Percentiles rank a stretch among this genome's conserved stretches.
phyloP scores from a whole-genome alignment of 2,329 filamentous ascomycete species.

The Colletotrichum noveboracense region DNA sequence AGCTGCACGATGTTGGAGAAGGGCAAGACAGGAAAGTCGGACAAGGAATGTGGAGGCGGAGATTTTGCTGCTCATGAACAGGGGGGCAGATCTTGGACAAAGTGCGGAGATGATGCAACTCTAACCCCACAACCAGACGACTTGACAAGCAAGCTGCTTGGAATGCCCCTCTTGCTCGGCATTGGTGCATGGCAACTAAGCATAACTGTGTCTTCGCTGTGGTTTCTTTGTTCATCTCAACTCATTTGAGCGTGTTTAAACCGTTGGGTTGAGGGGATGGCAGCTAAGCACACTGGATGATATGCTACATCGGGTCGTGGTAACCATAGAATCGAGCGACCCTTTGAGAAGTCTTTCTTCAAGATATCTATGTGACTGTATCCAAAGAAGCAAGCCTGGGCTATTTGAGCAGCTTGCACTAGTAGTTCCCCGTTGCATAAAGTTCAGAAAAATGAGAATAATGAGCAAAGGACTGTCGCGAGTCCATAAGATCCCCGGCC shows the following conservation, averaged over 20 bases:
- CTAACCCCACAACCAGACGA: not conserved
- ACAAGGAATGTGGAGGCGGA: not conserved
- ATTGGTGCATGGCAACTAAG: not conserved
- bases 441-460: no score
- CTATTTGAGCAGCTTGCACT: no score
- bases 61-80: not conserved
- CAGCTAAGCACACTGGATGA: not conserved
- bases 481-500: no score
- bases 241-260: not conserved
- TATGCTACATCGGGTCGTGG: not conserved
- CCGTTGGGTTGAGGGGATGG: not conserved
- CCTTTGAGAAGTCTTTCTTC: no score
- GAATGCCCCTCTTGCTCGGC: not conserved
- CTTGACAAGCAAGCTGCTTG: not conserved
- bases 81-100: not conserved
- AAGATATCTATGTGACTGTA: no score
- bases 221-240: not conserved
- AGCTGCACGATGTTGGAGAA: not conserved
- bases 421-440: no score
- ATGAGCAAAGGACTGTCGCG: no score
- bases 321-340: no score
- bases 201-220: not conserved
- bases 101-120: conserved; percentile 5
- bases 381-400: no score
- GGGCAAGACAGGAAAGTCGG: not conserved